A percentile compares a stretch with the other conserved stretches of the same genome.
Conservation (phyloP, 352 stramenopile species). For the Pythium volutum region DNA sequence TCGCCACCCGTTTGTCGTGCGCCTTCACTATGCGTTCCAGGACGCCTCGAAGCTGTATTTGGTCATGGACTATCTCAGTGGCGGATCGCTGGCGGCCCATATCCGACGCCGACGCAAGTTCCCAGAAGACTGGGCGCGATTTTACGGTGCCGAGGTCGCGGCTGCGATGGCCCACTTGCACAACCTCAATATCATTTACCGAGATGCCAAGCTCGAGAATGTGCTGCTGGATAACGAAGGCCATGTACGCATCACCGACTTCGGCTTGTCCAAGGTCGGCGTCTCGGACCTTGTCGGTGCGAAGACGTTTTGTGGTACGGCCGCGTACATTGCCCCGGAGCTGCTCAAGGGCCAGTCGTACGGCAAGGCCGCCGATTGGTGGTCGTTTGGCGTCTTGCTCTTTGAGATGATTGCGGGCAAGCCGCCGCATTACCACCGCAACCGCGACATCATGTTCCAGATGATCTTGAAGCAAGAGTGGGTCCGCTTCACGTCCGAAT, state of each 20-base stretch:
- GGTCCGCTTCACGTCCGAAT: conserved; percentile 94
- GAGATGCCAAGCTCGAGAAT: conserved; percentile 95
- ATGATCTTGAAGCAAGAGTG: conserved; percentile 91
- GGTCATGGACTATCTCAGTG: conserved; percentile 92
- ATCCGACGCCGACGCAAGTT: conserved; percentile 88
- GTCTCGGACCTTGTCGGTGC: conserved; percentile 85
- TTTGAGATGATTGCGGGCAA: conserved; percentile 96
- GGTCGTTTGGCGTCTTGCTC: conserved; percentile 93
- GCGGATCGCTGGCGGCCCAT: conserved; percentile 88
- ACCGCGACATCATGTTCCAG: conserved; percentile 91
- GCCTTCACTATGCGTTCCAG: conserved; percentile 95
- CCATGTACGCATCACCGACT: conserved; percentile 94
- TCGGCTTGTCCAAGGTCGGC: conserved; percentile 92
- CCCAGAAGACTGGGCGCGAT: conserved; percentile 86
- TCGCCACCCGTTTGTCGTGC: conserved; percentile 92
- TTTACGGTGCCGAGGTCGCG: conserved; percentile 95
- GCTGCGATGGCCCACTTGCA: conserved; percentile 89
- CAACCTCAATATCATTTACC: conserved; percentile 94
- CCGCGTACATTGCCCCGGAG: conserved; percentile 92
- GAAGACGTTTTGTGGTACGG: conserved; percentile 92
- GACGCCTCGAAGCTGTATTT: conserved; percentile 91
- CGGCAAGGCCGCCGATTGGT: conserved; percentile 93
- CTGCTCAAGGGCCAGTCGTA: conserved; percentile 89
- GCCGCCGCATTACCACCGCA: conserved; percentile 89
- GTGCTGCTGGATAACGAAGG: conserved; percentile 93